phyloP scores from a whole-genome alignment of 306 rosid genomes.

The Ormosia semicastrata region DNA sequence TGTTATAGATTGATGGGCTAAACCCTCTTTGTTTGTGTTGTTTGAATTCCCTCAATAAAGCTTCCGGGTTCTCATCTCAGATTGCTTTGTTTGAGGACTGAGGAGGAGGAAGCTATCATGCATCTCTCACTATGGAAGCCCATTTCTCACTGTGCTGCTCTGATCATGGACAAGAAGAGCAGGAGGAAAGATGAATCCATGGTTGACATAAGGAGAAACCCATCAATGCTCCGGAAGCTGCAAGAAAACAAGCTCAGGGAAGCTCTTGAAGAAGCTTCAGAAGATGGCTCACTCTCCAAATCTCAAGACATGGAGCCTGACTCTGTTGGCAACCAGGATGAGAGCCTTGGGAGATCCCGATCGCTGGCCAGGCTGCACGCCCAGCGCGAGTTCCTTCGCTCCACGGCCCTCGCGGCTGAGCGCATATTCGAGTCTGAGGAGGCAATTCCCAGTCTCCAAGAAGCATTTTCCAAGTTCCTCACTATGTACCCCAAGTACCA shows the following conservation, averaged over 20 bases:
- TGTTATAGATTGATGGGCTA: constrained; percentile 26
- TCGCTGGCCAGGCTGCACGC: constrained; percentile 89
- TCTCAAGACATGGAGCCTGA: constrained; percentile 75
- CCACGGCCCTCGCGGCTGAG: constrained; percentile 91
- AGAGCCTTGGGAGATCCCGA: constrained; percentile 71
- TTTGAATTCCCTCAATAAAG: not conserved
- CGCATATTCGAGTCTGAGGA: constrained; percentile 71
- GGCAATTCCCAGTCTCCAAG: constrained; percentile 57
- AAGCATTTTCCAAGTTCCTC: constrained; percentile 73
- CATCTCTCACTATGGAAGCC: constrained; percentile 98
- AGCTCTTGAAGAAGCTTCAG: constrained; percentile 97
- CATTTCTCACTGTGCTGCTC: constrained; percentile 88
- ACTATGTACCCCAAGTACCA: constrained; percentile 88
- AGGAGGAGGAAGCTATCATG: constrained; percentile 49
- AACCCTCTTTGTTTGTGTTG: not conserved
- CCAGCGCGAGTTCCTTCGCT: constrained; percentile 83
- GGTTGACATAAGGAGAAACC: constrained; percentile 46
- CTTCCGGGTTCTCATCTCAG: not conserved
- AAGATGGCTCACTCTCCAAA: constrained; percentile 76
- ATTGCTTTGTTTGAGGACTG: constrained; percentile 19
- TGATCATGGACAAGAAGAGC: constrained; percentile 84
- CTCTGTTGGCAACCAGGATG: constrained; percentile 53
- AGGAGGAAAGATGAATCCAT: constrained; percentile 59
- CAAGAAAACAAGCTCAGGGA: constrained; percentile 93
- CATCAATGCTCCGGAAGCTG: constrained; percentile 72